Evolutionary conservation across 257 asterid species (phyloP).

Genomic region (Fraxinus quadrangulata): DNA sequence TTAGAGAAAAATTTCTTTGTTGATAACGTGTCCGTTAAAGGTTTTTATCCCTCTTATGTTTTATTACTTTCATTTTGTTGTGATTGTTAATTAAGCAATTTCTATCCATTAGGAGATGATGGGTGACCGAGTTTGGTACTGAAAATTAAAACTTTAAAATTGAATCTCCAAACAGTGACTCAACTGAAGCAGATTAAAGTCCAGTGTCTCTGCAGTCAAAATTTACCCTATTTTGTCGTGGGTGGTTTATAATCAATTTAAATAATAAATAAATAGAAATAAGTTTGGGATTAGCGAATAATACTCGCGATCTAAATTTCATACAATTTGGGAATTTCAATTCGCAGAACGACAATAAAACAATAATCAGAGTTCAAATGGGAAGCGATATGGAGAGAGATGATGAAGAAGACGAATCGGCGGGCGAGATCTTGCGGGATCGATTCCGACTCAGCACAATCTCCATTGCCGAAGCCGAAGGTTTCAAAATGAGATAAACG

Average conservation of each 20-base stretch:
- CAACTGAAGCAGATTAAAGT: neutral
- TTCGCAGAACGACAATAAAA: neutral
- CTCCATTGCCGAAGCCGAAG: conserved; percentile 82
- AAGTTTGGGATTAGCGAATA: too few relatives aligned
- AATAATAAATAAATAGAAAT: too few relatives aligned
- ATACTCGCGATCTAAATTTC: too few relatives aligned
- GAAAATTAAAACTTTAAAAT: too few relatives aligned
- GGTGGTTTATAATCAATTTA: too few relatives aligned
- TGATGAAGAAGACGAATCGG: conserved; percentile 74
- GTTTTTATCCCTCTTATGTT: too few relatives aligned
- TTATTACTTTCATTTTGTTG: too few relatives aligned
- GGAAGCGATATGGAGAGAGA: conserved; percentile 63
- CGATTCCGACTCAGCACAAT: conserved; percentile 81
- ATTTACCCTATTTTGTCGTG: neutral
- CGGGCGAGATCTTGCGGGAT: conserved; percentile 64
- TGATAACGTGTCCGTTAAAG: too few relatives aligned
- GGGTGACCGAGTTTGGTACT: too few relatives aligned
- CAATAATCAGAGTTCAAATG: conserved; percentile 22
- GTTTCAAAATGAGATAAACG: conserved; percentile 27
- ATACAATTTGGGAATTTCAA: neutral
- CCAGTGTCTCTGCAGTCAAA: neutral
- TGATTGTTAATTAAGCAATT: too few relatives aligned
- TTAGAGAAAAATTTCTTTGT: too few relatives aligned
- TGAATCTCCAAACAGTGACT: neutral
- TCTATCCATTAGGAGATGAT: neutral